Percentiles rank a stretch among this genome's conserved stretches.
phyloP scores from a whole-genome alignment of 1,284 basidiomycete genomes.

The Psilocybe mexicana region DNA sequence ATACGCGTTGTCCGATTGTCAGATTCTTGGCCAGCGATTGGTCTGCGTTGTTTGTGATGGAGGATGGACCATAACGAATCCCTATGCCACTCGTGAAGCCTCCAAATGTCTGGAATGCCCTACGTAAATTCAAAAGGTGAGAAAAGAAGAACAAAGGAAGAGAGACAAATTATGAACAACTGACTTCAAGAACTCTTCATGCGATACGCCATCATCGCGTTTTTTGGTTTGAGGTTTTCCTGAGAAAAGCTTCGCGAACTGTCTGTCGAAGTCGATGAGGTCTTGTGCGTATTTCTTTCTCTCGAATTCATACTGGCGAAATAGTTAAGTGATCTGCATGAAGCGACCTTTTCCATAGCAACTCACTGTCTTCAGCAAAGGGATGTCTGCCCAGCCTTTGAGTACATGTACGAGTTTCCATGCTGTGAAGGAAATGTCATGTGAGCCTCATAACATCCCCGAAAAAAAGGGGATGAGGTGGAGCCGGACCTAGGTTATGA shows the following conservation, averaged over 20 bases:
- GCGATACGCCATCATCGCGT: slow-evolving; percentile 62
- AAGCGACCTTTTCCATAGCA: not conserved
- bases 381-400: slow-evolving; percentile 65
- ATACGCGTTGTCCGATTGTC: slow-evolving; percentile 58
- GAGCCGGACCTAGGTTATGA: slow-evolving; percentile 63
- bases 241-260: slow-evolving; percentile 75
- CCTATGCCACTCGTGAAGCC: slow-evolving; percentile 66
- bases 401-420: slow-evolving; percentile 81
- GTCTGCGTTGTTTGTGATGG: slow-evolving; percentile 45
- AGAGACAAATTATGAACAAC: slow-evolving; percentile 16
- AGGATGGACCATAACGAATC: slow-evolving; percentile 60
- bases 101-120: slow-evolving; percentile 59
- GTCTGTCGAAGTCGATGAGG: slow-evolving; percentile 79
- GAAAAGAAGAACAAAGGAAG: not conserved
- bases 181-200: slow-evolving; percentile 63
- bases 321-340: not conserved
- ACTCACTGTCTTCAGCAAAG: slow-evolving; percentile 70
- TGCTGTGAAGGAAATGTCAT: slow-evolving; percentile 33
- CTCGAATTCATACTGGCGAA: slow-evolving; percentile 65
- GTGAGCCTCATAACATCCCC: not conserved
- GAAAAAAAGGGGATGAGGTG: not conserved
- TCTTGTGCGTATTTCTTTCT: slow-evolving; percentile 76
- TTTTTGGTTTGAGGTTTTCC: slow-evolving; percentile 66
- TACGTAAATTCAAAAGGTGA: slow-evolving; percentile 27
- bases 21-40: slow-evolving; percentile 50